phyloP scores from a whole-genome alignment of 225 moss, liverwort and hornwort species.

The Neckera pumila region DNA sequence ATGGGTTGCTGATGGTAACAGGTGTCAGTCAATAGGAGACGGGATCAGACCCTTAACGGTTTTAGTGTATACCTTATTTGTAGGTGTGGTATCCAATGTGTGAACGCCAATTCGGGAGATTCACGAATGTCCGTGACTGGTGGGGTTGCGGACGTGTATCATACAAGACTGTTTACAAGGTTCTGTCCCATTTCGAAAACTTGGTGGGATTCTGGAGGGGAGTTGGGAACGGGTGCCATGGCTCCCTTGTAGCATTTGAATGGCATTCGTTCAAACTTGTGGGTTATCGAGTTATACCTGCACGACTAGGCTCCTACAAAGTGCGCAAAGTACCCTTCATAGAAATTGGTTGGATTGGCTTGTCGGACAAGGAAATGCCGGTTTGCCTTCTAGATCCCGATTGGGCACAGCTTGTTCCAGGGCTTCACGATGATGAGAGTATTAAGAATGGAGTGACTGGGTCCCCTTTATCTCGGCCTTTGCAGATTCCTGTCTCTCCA shows the following conservation, averaged over 20 bases:
- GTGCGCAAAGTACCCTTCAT: conserved; percentile 79
- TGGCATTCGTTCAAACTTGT: conserved; percentile 63
- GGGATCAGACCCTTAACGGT: neutral
- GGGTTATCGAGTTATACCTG: conserved; percentile 68
- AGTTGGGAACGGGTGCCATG: conserved; percentile 56
- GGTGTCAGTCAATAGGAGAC: neutral
- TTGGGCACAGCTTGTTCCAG: conserved; percentile 36
- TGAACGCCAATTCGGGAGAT: conserved; percentile 59
- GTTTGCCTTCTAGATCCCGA: conserved; percentile 69
- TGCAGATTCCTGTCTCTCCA: conserved; percentile 35
- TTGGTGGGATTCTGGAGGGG: conserved; percentile 94
- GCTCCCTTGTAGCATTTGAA: conserved; percentile 75
- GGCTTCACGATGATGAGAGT: conserved; percentile 1
- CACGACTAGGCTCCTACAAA: conserved; percentile 45
- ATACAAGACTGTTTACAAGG: conserved; percentile 54
- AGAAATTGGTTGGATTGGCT: conserved; percentile 67
- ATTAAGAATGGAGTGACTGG: neutral
- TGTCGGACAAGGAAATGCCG: conserved; percentile 55
- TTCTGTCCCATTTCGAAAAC: conserved; percentile 64
- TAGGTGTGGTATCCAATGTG: conserved; percentile 90
- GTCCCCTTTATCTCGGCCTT: conserved; percentile 9
- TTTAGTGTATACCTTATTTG: neutral
- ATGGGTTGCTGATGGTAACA: neutral
- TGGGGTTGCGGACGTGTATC: conserved; percentile 44
- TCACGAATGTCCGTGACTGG: conserved; percentile 66